Evolutionary conservation across 352 stramenopile species (phyloP), one percentile per base, ranked within the genome.

Genomic region (Thraustochytrium sp.): DNA sequence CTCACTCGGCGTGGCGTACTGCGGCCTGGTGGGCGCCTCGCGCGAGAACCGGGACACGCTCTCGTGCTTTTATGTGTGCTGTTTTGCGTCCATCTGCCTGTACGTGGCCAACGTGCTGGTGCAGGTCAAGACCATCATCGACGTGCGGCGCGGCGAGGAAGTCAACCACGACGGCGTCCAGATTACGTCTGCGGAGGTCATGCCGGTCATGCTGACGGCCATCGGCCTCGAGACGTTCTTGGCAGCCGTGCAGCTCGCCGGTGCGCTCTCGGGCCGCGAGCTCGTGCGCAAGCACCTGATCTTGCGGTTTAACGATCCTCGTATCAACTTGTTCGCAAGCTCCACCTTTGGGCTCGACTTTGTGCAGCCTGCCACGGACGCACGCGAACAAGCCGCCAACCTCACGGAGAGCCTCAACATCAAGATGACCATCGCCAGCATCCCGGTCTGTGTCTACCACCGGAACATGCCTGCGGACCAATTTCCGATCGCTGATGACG

Each of bases 51-150:
- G 46, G 31, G 65, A 77, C 65, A 77, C 49, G 34, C 65, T 77
- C 23, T 62, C 42, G 13, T 77, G 65, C 65, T 77, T 77, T 62
- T 77, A 77, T 75, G 31, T 77, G 16, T 77, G 65, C 49, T 77
- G 65, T 36, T 11, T 77, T 36, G 65, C 65, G 21, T 77, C 65
- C 11, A 40, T 77, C 21, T 77, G 65, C 37, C 65, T 77, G 9
- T 77, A 77, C 46, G 42, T 11, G 9, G 65, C 49, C 29, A 77
- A 77, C 46, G 42, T 62, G 26, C 23, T 77, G 42, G 49, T 77
- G 42, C 65, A 77, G 23, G 64, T 36, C 31, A 55, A 62, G n/a
- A 62, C 36, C 23, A 61, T 77, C 49, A 13, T 77, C 1, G 42
- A 62, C 46, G 49, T 77, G 26, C 23, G 31, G 11, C 0, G 2